Conservation (phyloP, 371 early-diverging fungal genomes). For the Mortierella sp. region DNA sequence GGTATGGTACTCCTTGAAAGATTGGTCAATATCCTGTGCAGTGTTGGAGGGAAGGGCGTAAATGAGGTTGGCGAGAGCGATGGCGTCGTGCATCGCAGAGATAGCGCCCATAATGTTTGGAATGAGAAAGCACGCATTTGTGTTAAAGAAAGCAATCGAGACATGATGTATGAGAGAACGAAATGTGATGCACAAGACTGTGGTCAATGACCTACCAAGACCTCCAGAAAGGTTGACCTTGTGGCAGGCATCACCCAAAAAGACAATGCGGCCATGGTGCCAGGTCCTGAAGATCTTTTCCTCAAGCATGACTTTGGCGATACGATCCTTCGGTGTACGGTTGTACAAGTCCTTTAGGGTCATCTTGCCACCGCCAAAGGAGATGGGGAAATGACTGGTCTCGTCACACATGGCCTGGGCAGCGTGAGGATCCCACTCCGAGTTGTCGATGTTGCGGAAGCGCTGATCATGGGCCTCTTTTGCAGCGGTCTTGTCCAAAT, state of each 20-base stretch:
- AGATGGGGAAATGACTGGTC: constrained; percentile 16
- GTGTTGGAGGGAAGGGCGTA: not conserved
- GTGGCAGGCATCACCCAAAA: constrained; percentile 13
- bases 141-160: no score
- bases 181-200: no score
- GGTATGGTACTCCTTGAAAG: not conserved
- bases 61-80: not conserved
- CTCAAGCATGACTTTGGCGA: constrained; percentile 28
- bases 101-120: no score
- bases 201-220: no score
- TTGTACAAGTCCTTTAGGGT: constrained; percentile 31
- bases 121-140: no score
- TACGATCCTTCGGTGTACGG: constrained; percentile 11
- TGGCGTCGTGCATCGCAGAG: not conserved
- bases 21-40: not conserved
- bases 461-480: not conserved
- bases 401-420: constrained; percentile 23
- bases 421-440: constrained; percentile 18
- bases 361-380: not conserved
- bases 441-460: constrained; percentile 16
- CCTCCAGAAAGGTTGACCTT: constrained; percentile 30
- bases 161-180: no score
- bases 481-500: not conserved
- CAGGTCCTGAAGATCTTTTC: constrained; percentile 27
- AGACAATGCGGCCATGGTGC: constrained; percentile 13